A percentile compares a stretch with the other conserved stretches of the same genome.
phyloP scores from a whole-genome alignment of 331 rosid species.

The Quercus lobata region DNA sequence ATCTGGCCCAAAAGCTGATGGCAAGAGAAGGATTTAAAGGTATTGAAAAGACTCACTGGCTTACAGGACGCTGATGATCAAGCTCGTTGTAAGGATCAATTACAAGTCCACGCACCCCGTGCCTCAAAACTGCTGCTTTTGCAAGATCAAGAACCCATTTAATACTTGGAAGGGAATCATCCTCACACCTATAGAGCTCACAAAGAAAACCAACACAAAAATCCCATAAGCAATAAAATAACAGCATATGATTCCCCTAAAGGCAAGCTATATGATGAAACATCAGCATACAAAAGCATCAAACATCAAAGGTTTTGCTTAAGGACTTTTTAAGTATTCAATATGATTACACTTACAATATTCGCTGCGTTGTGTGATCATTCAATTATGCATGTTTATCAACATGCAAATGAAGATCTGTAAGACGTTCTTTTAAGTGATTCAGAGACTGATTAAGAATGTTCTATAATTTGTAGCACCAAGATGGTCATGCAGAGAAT shows the following conservation, averaged over 20 bases:
- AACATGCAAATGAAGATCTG: neutral
- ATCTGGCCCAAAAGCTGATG: neutral
- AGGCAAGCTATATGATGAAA: neutral
- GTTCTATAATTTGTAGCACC: neutral
- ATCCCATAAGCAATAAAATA: neutral
- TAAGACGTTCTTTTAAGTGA: neutral
- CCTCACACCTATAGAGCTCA: slow-evolving; percentile 69
- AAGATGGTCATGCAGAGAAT: neutral
- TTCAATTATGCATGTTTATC: neutral
- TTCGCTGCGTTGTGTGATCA: neutral
- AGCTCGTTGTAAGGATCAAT: slow-evolving; percentile 99
- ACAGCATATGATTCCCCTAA: neutral
- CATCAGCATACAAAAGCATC: neutral
- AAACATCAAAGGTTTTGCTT: neutral
- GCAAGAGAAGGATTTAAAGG: neutral
- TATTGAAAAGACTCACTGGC: slow-evolving; percentile 58
- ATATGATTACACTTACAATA: neutral
- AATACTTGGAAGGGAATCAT: slow-evolving; percentile 83
- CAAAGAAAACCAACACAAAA: slow-evolving; percentile 19
- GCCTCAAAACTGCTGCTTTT: slow-evolving; percentile 84
- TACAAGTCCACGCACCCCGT: slow-evolving; percentile 97
- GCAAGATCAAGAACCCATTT: slow-evolving; percentile 95
- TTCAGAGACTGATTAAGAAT: neutral
- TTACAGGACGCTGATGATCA: slow-evolving; percentile 86
- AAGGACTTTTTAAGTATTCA: neutral